Base-by-base conservation (phyloP, 2,329 filamentous ascomycete genomes). In the Verticillium tricorpus region DNA sequence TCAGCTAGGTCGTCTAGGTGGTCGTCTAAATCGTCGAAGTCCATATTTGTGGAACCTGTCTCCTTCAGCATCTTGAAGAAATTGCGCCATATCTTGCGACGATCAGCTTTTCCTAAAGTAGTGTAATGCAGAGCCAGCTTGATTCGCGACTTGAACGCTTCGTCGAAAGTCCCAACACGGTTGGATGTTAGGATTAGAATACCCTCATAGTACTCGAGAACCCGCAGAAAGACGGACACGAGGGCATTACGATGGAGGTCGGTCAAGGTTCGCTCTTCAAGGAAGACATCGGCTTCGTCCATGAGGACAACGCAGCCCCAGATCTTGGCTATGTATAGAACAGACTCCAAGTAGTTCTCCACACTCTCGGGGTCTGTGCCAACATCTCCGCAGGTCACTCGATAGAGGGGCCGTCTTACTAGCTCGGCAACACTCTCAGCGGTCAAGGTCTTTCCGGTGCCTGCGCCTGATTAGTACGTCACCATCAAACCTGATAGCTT, bases 241-340 rank as follows among this genome's bases (percentile, higher is more conserved):
- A 54, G 57, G 35, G 90, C 89, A 68, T 96, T 96, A 61, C 92
- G 89, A 71, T 93, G 89, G 56, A 96, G 89, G 68, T 96, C 91
- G 65, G 91, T 88, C 69, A 92, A 88, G 56, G 91, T 89, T 1
- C 92, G 86, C 73, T 91, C 90, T 78, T 95, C 91, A 15, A 96
- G 79, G 76, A 93, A 93, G 5, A 93, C 89, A 68, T 93, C 91
- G 1, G 90, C 92, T 76, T 96, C 92, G 68, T 96, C 92, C 1
- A 96, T 84, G 1, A 96, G 83, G 7, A 59, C 0, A 96, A 79
- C 8, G 96, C 90, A 0, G 91, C 92, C 25, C 91, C 90, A 92
- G 92, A 96, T 6, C n/a, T 59, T 34, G 54, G 35, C 15, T 1
- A 59, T n/a, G 57, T 59, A 28, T 5, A 54, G 39, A 3, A 59